These are phyloP conservation scores for Spinacia oleracea DNA, from an alignment of 179 eudicot species.

Conservation along the genomic window DNA sequence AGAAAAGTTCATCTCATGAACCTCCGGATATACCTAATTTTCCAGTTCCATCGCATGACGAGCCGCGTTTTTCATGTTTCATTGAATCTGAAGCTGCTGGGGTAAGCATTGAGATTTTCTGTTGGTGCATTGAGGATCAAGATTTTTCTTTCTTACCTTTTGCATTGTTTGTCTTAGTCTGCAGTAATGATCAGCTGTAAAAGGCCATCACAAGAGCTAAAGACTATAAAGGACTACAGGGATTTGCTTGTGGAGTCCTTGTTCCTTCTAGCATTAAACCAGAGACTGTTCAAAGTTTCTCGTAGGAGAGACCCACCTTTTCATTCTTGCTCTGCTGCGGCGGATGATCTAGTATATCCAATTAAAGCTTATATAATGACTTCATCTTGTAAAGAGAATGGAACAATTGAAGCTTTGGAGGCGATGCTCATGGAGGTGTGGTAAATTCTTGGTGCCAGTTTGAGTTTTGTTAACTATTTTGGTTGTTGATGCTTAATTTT, in stretches of 20 bases:
- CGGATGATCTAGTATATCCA: conserved; percentile 64
- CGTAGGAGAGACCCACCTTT: conserved; percentile 76
- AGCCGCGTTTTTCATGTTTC: conserved; percentile 78
- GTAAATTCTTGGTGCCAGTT: conserved; percentile 22
- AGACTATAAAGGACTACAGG: conserved; percentile 75
- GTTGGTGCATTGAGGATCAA: neutral
- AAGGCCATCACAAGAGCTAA: conserved; percentile 61
- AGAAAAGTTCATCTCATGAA: conserved; percentile 42
- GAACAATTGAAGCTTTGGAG: conserved; percentile 72
- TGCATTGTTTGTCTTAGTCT: conserved; percentile 47
- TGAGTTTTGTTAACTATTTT: conserved; percentile 15
- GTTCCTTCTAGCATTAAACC: conserved; percentile 83
- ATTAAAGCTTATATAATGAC: conserved; percentile 74
- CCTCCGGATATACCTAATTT: conserved; percentile 53
- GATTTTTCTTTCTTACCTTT: neutral
- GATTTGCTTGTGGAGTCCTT: conserved; percentile 76
- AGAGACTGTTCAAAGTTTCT: conserved; percentile 75
- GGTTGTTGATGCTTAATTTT: conserved; percentile 34
- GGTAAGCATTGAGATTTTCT: conserved; percentile 40
- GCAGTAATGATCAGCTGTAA: conserved; percentile 93
- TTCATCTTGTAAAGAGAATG: conserved; percentile 82
- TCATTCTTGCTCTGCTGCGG: conserved; percentile 79
- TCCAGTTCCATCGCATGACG: conserved; percentile 71
- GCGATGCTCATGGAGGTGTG: conserved; percentile 83
- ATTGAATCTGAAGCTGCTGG: conserved; percentile 93